phyloP scores from a whole-genome alignment of 164 flowering plant species.

The Amborella trichopoda region DNA sequence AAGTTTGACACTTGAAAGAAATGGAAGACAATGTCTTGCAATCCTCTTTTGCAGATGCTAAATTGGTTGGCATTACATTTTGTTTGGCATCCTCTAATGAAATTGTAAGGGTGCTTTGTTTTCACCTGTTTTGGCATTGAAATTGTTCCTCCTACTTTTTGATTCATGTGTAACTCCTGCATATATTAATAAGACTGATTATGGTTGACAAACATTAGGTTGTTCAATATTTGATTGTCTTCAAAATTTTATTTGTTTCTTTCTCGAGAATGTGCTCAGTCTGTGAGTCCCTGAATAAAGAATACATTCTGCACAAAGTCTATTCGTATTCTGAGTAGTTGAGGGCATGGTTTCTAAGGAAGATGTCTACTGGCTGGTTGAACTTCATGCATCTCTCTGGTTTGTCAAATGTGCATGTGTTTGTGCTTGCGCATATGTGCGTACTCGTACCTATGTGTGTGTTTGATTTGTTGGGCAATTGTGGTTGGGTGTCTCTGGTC shows the following conservation, averaged over 20 bases:
- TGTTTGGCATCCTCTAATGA: slow-evolving; percentile 41
- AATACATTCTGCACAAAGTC: no score
- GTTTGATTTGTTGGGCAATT: no score
- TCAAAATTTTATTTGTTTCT: neutral
- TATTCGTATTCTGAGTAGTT: no score
- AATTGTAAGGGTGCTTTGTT: slow-evolving; percentile 34
- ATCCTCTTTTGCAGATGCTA: slow-evolving; percentile 22
- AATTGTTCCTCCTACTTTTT: neutral
- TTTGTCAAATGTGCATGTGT: no score
- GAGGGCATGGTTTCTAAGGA: no score
- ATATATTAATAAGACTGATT: neutral
- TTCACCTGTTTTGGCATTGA: neutral
- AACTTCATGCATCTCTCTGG: no score
- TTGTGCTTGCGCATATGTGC: no score
- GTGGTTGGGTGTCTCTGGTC: no score
- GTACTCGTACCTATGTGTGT: no score
- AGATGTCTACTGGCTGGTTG: no score
- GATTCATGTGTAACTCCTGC: neutral
- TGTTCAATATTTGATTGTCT: neutral
- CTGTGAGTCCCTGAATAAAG: no score
- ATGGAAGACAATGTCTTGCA: slow-evolving; percentile 28
- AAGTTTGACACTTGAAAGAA: no score
- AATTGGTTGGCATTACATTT: slow-evolving; percentile 36
- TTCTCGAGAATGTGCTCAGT: neutral
- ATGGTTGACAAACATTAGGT: neutral